Percentiles rank a stretch among this genome's conserved stretches.
phyloP scores from a whole-genome alignment of 306 rosid genomes.

The Citrullus mucosospermus region DNA sequence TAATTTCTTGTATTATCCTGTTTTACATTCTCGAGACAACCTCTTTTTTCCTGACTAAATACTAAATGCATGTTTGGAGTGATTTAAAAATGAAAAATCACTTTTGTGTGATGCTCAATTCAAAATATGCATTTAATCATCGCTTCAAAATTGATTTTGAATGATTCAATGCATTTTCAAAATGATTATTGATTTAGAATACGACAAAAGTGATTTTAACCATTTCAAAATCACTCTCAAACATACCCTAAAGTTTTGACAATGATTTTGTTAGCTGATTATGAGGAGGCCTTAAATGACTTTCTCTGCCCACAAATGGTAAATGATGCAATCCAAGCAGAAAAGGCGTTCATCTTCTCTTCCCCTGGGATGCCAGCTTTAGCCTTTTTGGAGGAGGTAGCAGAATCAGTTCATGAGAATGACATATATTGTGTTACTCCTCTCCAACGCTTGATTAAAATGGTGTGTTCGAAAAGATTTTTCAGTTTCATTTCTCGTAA shows the following conservation, averaged over 20 bases:
- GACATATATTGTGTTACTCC: conserved; percentile 45
- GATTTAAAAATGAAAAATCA: no score
- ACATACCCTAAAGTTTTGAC: no score
- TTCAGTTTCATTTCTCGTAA: background rate
- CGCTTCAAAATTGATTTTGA: no score
- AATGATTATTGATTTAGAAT: no score
- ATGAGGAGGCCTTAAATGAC: background rate
- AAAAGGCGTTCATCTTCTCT: background rate
- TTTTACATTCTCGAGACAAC: background rate
- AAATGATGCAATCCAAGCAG: background rate
- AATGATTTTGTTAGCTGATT: background rate
- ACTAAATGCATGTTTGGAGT: no score
- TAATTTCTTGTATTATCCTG: background rate
- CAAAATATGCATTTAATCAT: no score
- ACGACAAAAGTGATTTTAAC: no score
- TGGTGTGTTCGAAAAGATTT: conserved; percentile 31
- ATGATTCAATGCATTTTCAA: no score
- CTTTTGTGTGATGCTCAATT: no score
- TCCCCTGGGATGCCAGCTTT: conserved; percentile 88
- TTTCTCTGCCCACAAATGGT: background rate
- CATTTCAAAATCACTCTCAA: no score
- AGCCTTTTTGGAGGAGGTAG: conserved; percentile 62
- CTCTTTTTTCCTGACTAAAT: background rate
- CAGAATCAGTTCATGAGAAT: conserved; percentile 29
- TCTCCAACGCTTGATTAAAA: conserved; percentile 57